Conservation (phyloP, 352 stramenopile species). For the Blastocystis sp. region DNA sequence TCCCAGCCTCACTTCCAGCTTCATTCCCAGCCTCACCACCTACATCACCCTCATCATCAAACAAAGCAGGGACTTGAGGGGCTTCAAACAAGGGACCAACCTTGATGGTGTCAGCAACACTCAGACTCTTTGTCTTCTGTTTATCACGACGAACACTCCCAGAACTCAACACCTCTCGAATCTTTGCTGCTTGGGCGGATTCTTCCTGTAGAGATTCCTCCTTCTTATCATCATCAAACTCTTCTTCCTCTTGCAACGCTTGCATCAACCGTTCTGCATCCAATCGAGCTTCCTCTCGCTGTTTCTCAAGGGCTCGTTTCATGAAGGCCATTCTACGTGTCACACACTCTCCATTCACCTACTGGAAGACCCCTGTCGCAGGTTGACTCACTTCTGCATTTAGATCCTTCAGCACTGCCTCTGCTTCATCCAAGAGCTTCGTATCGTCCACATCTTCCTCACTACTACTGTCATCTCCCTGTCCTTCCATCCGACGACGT, state of each 20-base stretch:
- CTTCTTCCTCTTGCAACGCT: conserved; percentile 83
- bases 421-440: conserved; percentile 66
- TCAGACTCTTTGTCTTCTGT: conserved; percentile 37
- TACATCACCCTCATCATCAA: neutral
- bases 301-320: conserved; percentile 86
- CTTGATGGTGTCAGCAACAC: conserved; percentile 22
- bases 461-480: conserved; percentile 71
- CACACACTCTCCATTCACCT: neutral
- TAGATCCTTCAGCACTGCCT: conserved; percentile 65
- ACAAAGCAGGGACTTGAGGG: neutral
- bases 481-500: conserved; percentile 79
- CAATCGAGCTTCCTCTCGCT: conserved; percentile 79
- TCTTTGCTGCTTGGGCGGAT: conserved; percentile 68
- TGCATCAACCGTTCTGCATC: conserved; percentile 76
- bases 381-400: conserved; percentile 71
- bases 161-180: conserved; percentile 59
- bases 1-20: neutral
- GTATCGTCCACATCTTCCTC: conserved; percentile 68
- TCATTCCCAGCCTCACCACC: neutral
- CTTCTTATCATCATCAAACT: conserved; percentile 77
- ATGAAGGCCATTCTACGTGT: conserved; percentile 85
- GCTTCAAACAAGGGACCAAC: conserved; percentile 12
- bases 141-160: conserved; percentile 18
- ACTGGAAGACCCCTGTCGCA: conserved; percentile 65
- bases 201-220: conserved; percentile 76